These are phyloP conservation scores for Chloromonas sp. DNA, from an alignment of 163 green algal genomes.

Conservation along the genomic window DNA sequence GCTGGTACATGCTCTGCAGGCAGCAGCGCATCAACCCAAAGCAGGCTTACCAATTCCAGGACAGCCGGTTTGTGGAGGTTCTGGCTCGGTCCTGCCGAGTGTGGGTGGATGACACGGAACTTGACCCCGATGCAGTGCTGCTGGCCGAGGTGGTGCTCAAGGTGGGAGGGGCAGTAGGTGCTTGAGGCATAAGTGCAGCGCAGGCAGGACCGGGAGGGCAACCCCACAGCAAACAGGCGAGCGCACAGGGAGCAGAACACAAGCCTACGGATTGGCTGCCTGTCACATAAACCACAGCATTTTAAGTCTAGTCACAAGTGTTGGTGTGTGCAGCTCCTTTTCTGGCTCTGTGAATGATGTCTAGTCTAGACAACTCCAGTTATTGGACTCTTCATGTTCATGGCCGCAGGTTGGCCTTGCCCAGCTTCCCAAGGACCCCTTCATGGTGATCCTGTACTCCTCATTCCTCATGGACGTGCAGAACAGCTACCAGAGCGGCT, in stretches of 20 bases:
- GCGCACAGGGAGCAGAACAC: no score
- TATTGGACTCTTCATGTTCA: no score
- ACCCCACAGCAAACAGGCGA: no score
- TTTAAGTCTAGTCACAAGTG: no score
- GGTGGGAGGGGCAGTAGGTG: slow-evolving; percentile 10
- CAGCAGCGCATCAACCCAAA: neutral
- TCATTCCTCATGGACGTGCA: slow-evolving; percentile 40
- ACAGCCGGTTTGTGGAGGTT: slow-evolving; percentile 33
- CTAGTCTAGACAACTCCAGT: no score
- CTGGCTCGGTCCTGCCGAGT: slow-evolving; percentile 23
- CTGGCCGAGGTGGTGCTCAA: slow-evolving; percentile 28
- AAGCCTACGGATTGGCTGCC: no score
- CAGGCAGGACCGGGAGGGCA: no score
- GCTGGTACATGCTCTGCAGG: neutral
- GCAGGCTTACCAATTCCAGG: slow-evolving; percentile 21
- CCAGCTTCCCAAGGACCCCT: slow-evolving; percentile 12
- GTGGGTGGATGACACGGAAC: slow-evolving; percentile 19
- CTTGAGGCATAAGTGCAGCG: no score
- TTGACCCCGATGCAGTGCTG: slow-evolving; percentile 20
- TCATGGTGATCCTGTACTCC: slow-evolving; percentile 37
- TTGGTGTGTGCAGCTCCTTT: no score
- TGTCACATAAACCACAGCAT: no score
- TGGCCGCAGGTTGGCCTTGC: neutral
- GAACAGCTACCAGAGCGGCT: slow-evolving; percentile 18
- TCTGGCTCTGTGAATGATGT: no score